Conservation (phyloP, 257 asterid species). For the Forsythia suspensa region DNA sequence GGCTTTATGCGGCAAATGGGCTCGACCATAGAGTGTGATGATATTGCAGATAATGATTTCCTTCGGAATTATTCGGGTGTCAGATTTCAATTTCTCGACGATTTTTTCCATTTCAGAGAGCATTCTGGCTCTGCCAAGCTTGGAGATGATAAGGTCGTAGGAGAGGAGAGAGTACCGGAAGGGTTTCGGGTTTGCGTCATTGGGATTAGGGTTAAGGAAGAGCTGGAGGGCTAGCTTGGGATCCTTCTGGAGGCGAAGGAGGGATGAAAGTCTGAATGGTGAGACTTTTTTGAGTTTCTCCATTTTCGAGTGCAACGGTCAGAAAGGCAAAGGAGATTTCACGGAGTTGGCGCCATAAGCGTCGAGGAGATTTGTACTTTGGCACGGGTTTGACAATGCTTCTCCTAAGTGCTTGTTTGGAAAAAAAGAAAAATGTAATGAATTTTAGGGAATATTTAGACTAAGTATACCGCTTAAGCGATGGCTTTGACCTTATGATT, state of each 20-base stretch:
- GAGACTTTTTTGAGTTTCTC: slow-evolving; percentile 51
- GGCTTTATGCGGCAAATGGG: slow-evolving; percentile 58
- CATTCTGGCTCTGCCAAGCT: slow-evolving; percentile 79
- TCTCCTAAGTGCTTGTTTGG: too few species aligned
- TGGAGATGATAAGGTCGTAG: slow-evolving; percentile 78
- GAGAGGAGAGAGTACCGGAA: slow-evolving; percentile 64
- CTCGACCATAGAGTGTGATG: slow-evolving; percentile 59
- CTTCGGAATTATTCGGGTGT: slow-evolving; percentile 50
- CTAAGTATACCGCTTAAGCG: too few species aligned
- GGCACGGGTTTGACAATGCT: too few species aligned
- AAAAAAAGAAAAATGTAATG: too few species aligned
- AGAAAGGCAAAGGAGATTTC: neutral
- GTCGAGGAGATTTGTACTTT: too few species aligned
- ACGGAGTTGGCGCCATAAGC: neutral
- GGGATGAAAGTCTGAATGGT: slow-evolving; percentile 70
- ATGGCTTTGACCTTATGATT: too few species aligned
- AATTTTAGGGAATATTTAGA: too few species aligned
- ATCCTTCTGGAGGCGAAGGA: slow-evolving; percentile 69
- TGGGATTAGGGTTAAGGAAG: slow-evolving; percentile 64
- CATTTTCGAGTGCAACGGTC: slow-evolving; percentile 29
- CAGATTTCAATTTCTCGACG: slow-evolving; percentile 42
- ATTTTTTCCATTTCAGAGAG: slow-evolving; percentile 59
- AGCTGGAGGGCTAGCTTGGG: slow-evolving; percentile 67
- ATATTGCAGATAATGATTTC: slow-evolving; percentile 70
- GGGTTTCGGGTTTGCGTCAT: slow-evolving; percentile 45